Base-by-base conservation (phyloP, 2,329 filamentous ascomycete genomes). In the Fusarium floridanum region DNA sequence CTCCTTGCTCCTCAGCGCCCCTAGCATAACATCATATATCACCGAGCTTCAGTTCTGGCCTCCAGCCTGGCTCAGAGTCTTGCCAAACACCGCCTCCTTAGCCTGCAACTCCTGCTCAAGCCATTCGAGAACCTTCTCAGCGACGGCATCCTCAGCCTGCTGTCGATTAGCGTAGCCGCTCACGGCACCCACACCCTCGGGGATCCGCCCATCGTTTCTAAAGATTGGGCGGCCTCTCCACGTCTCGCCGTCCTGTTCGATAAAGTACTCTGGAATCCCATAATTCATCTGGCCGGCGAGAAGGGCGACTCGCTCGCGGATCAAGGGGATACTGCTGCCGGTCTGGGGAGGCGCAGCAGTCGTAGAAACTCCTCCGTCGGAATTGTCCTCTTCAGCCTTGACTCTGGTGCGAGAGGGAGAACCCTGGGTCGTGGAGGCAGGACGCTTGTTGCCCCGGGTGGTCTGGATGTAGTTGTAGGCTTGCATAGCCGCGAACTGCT, bases 401-500 rank as follows among this genome's bases (percentile, higher is more conserved):
- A 68, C 57, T 37, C 60, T 74, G 4, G 70, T 75, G 41, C 24
- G 61, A 11, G 48, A 22, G 39, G 66, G 34, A 4, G 72, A 71
- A 20, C 60, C 59, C 27, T 70, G 60, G 6, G 53, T 16, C 5
- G 27, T 39, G 12, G 76, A 36, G 11, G 66, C 55, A 16, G 66
- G 60, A 8, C 66, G 68, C 57, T 68, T 68, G 27, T 60, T 67
- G 14, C 37, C 60, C 56, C 62, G 68, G 14, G 45, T 7, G 17
- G 36, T 32, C 36, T 61, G 56, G 57, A 66, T 67, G 27, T 67
- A 63, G 10, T 34, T 67, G 48, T 66, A 67, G 8, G 87, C 87
- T 14, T 83, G 84, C 73, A 84, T 85, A 24, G 88, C 88, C 1
- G 89, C 88, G 71, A 86, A 89, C 70, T 86, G 83, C 78, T 88